Base-by-base conservation (phyloP, 139 green algal species). In the Tetraselmis chui region DNA sequence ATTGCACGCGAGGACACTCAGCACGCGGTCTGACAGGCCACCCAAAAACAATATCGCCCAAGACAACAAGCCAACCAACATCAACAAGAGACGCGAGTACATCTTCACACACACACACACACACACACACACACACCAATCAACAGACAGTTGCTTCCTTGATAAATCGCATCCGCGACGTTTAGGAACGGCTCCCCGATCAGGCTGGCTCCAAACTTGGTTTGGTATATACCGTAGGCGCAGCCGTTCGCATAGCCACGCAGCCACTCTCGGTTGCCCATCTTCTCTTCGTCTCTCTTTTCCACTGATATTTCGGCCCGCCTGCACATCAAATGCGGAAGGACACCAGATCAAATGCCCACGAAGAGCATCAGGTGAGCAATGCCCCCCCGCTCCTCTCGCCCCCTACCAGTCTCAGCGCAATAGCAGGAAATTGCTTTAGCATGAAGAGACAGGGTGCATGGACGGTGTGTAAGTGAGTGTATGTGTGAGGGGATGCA, bases 191-290 rank as follows among this genome's bases (percentile, higher is more conserved):
- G 30, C 1, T 32, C 31, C 2, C 87, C 87, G 28, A 59, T 29
- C 59, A 91, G 77, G 75, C 79, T 75, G 24, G 31, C 1, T 1
- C 75, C 77, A 58, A 81, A 23, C 1, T 88, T 28, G 23, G 87
- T 76, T 29, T 75, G n/a, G 76, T 84, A 83, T 22, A 94, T 30
- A 59, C 88, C 83, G 78, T 85, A 85, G 18, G 83, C 86, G 84
- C 90, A 94, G 79, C 93, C 93, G 59, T 94, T 89, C n/a, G 92
- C 85, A 85, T 96, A 97, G 75, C 87, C 79, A 0, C 92, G 86
- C 86, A 95, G 90, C 93, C 93, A 97, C 32, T 75, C 28, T 2
- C 18, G 28, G 76, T 29, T 31, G 74, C 5, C 26, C 26, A 29
- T 28, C 74, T 30, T 5, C 74, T 22, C 18, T 22, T 31, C 26